Conservation (phyloP, 1,284 basidiomycete species). For the Tremellales sp. region DNA sequence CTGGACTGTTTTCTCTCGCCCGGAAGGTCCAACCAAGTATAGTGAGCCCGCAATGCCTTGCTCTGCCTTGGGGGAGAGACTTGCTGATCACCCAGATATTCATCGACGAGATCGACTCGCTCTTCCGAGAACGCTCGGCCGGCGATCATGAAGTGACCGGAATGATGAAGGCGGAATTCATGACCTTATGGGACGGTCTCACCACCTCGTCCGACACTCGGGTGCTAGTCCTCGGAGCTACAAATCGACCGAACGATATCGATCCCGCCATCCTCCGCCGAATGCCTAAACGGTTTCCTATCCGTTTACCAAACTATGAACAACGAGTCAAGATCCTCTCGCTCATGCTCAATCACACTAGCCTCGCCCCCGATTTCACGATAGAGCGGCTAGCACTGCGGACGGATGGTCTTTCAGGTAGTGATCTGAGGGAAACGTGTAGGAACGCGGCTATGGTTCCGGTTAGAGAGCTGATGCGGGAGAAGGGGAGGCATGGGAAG, state of each 20-base stretch:
- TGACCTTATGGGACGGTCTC: slow-evolving; percentile 99
- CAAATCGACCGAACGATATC: slow-evolving; percentile 81
- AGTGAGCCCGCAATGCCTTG: slow-evolving; percentile 27
- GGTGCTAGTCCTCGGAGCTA: slow-evolving; percentile 92
- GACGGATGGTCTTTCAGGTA: slow-evolving; percentile 79
- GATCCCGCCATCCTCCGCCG: slow-evolving; percentile 91
- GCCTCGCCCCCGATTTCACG: slow-evolving; percentile 63
- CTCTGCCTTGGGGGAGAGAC: neutral
- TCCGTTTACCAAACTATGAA: slow-evolving; percentile 72
- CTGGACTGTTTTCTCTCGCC: slow-evolving; percentile 73
- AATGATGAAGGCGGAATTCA: slow-evolving; percentile 99
- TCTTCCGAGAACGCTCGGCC: slow-evolving; percentile 77
- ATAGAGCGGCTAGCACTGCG: slow-evolving; percentile 64
- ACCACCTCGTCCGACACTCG: slow-evolving; percentile 65
- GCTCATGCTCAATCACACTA: slow-evolving; percentile 81
- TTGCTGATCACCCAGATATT: slow-evolving; percentile 55
- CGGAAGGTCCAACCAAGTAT: slow-evolving; percentile 70
- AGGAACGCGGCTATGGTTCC: slow-evolving; percentile 88
- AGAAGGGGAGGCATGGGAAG: slow-evolving; percentile 51
- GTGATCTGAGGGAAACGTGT: slow-evolving; percentile 92
- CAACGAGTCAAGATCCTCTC: slow-evolving; percentile 86
- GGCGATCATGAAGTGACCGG: slow-evolving; percentile 96
- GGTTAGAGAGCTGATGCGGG: slow-evolving; percentile 77
- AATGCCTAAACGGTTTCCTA: slow-evolving; percentile 96
- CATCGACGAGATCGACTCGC: slow-evolving; percentile 81